Conservation (phyloP, 176 grass and related monocot species). For the Oryza longistaminata region DNA sequence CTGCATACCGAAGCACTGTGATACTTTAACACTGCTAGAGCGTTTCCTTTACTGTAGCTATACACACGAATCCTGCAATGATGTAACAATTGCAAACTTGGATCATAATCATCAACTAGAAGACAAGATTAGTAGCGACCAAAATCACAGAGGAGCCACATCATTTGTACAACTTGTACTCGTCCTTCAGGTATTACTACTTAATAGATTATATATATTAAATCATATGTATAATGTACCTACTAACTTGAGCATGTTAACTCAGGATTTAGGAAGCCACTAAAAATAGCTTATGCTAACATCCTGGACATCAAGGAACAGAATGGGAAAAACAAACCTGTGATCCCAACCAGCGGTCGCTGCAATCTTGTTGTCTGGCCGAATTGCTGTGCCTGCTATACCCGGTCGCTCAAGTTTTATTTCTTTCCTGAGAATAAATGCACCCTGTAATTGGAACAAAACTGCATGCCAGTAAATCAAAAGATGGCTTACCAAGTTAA, state of each 20-base stretch:
- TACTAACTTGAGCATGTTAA: neutral
- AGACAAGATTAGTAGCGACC: neutral
- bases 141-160: neutral
- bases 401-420: slow-evolving; percentile 77
- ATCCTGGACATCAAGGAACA: slow-evolving; percentile 1
- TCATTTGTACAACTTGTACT: neutral
- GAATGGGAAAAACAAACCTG: slow-evolving; percentile 50
- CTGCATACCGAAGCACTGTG: slow-evolving; percentile 65
- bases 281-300: neutral
- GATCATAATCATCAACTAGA: neutral
- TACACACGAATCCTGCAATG: slow-evolving; percentile 78
- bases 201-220: neutral
- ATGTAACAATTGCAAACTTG: slow-evolving; percentile 5
- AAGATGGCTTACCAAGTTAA: neutral
- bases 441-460: slow-evolving; percentile 46
- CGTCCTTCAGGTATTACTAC: neutral
- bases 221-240: slow-evolving; percentile 3
- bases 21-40: slow-evolving; percentile 76
- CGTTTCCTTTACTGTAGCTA: slow-evolving; percentile 81
- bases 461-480: neutral
- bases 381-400: slow-evolving; percentile 63
- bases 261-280: neutral
- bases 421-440: slow-evolving; percentile 72
- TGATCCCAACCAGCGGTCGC: slow-evolving; percentile 97
- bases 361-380: slow-evolving; percentile 77